Conservation (phyloP, 176 grass and related monocot species). For the Carex pumila region DNA sequence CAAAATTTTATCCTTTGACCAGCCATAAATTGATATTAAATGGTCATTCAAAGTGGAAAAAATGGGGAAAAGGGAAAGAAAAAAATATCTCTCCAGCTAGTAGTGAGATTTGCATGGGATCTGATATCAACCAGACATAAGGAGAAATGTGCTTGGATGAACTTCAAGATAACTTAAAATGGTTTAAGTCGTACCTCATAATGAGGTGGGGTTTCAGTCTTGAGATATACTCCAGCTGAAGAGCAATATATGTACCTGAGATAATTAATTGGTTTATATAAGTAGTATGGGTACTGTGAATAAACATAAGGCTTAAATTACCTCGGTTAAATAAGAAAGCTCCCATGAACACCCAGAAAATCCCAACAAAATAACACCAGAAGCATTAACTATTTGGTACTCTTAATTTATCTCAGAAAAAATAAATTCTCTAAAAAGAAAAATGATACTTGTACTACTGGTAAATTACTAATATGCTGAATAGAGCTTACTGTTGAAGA, state of each 20-base stretch:
- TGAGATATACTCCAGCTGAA: slow-evolving; percentile 90
- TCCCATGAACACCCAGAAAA: background rate
- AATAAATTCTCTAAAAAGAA: too few relatives aligned
- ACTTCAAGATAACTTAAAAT: background rate
- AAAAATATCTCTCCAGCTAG: background rate
- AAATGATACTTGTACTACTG: background rate
- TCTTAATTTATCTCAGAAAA: too few relatives aligned
- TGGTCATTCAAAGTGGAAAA: background rate
- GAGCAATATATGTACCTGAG: slow-evolving; percentile 92
- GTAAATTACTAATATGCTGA: background rate
- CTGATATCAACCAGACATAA: background rate
- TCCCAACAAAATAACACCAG: background rate
- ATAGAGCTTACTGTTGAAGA: slow-evolving; percentile 72
- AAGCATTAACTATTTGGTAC: background rate
- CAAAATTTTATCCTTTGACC: background rate
- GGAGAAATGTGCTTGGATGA: background rate
- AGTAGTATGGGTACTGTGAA: background rate
- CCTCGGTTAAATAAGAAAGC: background rate
- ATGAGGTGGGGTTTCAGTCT: slow-evolving; percentile 79
- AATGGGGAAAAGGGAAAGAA: background rate
- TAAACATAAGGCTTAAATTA: background rate
- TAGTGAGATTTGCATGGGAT: background rate
- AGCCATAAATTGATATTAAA: background rate
- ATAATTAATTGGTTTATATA: slow-evolving; percentile 6
- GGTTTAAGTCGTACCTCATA: slow-evolving; percentile 45